Base-by-base conservation (phyloP, 2,329 filamentous ascomycete genomes). In the Grosmannia penicillata region DNA sequence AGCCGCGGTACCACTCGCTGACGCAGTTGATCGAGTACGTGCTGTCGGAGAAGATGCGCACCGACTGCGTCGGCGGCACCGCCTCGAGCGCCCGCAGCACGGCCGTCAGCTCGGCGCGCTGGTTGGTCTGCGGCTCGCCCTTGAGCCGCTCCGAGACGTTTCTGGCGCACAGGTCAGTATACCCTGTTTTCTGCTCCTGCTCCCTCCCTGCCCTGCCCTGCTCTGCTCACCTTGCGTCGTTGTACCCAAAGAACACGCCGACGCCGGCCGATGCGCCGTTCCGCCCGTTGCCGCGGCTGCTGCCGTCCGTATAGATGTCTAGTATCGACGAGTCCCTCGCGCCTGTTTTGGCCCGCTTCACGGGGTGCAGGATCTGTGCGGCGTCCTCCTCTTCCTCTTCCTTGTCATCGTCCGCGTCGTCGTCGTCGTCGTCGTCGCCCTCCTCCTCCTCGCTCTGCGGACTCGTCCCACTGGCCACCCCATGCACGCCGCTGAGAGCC, bases 41-140 rank as follows among this genome's bases (percentile, higher is more conserved):
- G 57, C 82, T 91, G 59, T 98, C 91, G n/a, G 78, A 86, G 53
- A 78, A 71, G 47, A 98, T 93, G 40, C 77, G 70, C 11, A 93
- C 70, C 43, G 75, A 66, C 41, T 81, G 70, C 41, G 78, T 66
- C 14, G 71, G 59, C 1, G 82, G 78, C 2, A 78, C 75, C 33
- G 79, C 72, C 51, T 95, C 76, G 18, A 96, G 66, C 1, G 87
- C 87, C 41, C 87, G 80, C 23, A 83, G 65, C 45, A 96, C 80
- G 8, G 86, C 91, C 19, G 82, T 87, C 42, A 98, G 66, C 61
- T 98, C 91, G n/a, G 89, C 91, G 4, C 91, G 82, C 56, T 96
- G 85, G 55, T 98, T 98, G 1, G 91, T 96, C 59, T 96, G 91
- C 9, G 68, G 66, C 14, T 69, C 64, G 36, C 85, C 85, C 37